phyloP scores from a whole-genome alignment of 163 green algal genomes.

The Smithsoniella earleae region DNA sequence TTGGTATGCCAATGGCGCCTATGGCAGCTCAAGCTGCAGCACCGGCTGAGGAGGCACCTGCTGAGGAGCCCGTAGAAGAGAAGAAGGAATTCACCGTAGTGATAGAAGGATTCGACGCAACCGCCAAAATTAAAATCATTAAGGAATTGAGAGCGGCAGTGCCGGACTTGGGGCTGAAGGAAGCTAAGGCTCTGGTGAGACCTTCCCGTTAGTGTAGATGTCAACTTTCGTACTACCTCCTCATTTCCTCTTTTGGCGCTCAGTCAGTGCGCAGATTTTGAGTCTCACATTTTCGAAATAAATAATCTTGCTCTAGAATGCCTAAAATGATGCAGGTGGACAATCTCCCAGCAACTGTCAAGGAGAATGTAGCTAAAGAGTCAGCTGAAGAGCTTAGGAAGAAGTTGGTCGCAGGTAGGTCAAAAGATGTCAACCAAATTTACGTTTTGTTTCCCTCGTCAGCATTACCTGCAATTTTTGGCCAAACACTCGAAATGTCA shows the following conservation, averaged over 20 bases:
- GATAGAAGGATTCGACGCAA: slow-evolving; percentile 5
- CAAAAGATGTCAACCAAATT: neutral
- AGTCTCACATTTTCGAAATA: neutral
- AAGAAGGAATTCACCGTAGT: slow-evolving; percentile 16
- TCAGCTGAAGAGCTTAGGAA: slow-evolving; percentile 17
- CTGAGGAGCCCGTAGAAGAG: neutral
- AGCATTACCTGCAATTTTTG: no score
- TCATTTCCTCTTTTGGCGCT: neutral
- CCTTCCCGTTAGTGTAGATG: neutral
- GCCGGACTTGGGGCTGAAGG: slow-evolving; percentile 22
- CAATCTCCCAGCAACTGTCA: slow-evolving; percentile 12
- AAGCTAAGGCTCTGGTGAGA: slow-evolving; percentile 26
- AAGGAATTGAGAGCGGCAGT: slow-evolving; percentile 17
- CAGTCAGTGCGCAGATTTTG: no score
- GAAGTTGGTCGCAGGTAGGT: slow-evolving; percentile 19
- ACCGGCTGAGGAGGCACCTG: neutral
- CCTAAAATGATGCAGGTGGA: slow-evolving; percentile 6
- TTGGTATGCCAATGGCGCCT: slow-evolving; percentile 1
- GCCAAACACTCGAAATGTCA: neutral
- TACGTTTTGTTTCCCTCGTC: neutral
- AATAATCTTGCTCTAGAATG: neutral
- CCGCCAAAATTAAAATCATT: slow-evolving; percentile 26
- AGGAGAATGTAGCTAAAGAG: slow-evolving; percentile 6
- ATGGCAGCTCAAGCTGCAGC: neutral
- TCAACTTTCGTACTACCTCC: neutral